Evolutionary conservation across 2,329 filamentous ascomycete species (phyloP).

Genomic region (Trichoderma arundinaceum): DNA sequence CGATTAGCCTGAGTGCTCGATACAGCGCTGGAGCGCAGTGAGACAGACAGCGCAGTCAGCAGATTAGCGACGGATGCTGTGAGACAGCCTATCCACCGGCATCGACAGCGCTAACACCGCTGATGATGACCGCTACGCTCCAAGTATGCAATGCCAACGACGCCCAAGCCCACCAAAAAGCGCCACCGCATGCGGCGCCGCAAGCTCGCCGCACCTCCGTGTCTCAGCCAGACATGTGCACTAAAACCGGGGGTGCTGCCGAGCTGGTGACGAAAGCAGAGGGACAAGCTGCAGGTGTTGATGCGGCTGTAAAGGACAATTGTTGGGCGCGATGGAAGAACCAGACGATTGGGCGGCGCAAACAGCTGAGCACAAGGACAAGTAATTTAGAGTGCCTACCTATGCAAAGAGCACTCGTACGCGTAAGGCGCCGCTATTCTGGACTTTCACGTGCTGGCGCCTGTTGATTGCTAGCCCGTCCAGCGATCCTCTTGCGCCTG

Average conservation of each 20-base stretch:
- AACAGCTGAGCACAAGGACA: no score
- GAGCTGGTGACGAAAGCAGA: constrained; percentile 2
- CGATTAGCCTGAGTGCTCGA: not conserved
- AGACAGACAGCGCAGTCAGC: not conserved
- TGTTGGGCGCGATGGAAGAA: no score
- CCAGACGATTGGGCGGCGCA: no score
- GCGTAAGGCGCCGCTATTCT: constrained; percentile 1
- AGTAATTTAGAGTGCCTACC: no score
- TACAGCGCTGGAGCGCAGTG: no score
- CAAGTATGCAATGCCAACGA: no score
- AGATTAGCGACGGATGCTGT: constrained; percentile 21
- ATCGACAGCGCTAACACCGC: not conserved
- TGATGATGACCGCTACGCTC: constrained; percentile 9
- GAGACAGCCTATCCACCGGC: constrained; percentile 3
- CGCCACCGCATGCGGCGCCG: not conserved
- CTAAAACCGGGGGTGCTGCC: not conserved
- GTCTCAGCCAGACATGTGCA: constrained; percentile 24
- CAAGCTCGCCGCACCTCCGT: not conserved
- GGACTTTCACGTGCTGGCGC: constrained; percentile 22
- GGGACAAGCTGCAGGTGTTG: not conserved
- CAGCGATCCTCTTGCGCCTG: constrained; percentile 1
- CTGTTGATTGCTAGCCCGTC: not conserved
- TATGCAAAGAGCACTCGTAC: no score
- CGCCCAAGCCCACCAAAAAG: not conserved
- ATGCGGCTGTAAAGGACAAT: not conserved